These are phyloP conservation scores for Capronia coronata DNA, from an alignment of 2,329 filamentous ascomycete genomes.

Conservation along the genomic window DNA sequence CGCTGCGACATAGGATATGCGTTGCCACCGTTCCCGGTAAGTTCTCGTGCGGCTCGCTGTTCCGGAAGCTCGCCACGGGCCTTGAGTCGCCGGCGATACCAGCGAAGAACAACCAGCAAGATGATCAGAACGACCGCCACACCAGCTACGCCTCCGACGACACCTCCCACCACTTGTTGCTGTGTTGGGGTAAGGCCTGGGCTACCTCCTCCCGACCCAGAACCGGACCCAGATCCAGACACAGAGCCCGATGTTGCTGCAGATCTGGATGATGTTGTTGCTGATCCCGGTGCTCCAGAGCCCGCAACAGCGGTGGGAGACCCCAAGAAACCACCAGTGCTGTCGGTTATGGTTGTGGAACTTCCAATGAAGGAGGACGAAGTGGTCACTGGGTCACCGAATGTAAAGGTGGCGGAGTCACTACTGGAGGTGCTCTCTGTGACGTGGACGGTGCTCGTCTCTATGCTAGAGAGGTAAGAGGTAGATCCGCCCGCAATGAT, in stretches of 20 bases:
- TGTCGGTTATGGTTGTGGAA: background rate
- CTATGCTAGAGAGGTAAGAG: background rate
- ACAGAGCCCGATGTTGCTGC: slow-evolving; percentile 22
- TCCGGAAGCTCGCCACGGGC: slow-evolving; percentile 28
- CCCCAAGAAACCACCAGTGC: background rate
- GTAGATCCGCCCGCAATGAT: slow-evolving; percentile 10
- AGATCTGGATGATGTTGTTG: slow-evolving; percentile 15
- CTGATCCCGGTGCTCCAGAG: slow-evolving; percentile 8
- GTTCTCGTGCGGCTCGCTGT: slow-evolving; percentile 25
- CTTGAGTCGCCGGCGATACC: slow-evolving; percentile 40
- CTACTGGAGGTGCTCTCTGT: slow-evolving; percentile 1
- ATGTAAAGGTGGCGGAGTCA: slow-evolving; percentile 11
- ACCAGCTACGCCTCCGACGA: slow-evolving; percentile 57
- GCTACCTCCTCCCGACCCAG: slow-evolving; percentile 18
- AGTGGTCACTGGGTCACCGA: slow-evolving; percentile 14
- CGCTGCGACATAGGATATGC: slow-evolving; percentile 32
- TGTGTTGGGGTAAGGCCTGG: slow-evolving; percentile 32
- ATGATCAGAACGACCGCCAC: slow-evolving; percentile 47
- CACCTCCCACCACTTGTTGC: slow-evolving; percentile 54
- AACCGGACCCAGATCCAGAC: slow-evolving; percentile 6
- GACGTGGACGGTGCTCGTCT: background rate
- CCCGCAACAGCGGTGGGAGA: slow-evolving; percentile 3
- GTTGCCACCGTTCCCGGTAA: slow-evolving; percentile 13
- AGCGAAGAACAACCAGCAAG: slow-evolving; percentile 48
- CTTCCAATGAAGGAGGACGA: slow-evolving; percentile 5